These are phyloP conservation scores for Gentiana straminea DNA, from an alignment of 257 asterid species.

Conservation along the genomic window DNA sequence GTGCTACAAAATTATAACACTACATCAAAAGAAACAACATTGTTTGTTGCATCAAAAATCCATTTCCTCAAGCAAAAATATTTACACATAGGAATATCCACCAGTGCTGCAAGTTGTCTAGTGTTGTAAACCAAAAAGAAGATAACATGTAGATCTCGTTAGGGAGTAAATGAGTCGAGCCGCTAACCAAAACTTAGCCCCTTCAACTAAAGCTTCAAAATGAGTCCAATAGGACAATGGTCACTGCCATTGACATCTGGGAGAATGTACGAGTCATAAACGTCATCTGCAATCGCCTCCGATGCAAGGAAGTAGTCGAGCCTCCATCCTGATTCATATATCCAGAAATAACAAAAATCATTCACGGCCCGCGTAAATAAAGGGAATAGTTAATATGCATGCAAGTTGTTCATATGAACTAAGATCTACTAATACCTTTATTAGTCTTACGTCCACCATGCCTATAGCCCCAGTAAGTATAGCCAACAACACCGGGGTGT, in stretches of 20 bases:
- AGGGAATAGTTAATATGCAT: too few species aligned
- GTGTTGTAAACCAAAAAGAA: too few species aligned
- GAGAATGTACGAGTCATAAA: slow-evolving; percentile 76
- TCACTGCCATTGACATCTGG: slow-evolving; percentile 89
- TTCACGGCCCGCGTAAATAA: too few species aligned
- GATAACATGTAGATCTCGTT: too few species aligned
- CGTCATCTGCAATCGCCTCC: slow-evolving; percentile 51
- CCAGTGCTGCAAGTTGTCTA: too few species aligned
- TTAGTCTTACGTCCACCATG: slow-evolving; percentile 80
- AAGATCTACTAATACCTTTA: slow-evolving; percentile 35
- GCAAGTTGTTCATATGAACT: neutral
- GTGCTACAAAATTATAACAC: too few species aligned
- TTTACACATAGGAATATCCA: too few species aligned
- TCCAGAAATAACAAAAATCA: neutral
- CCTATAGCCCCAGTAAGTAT: slow-evolving; percentile 95
- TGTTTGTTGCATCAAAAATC: too few species aligned
- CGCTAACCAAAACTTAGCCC: too few species aligned
- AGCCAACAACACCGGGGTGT: slow-evolving; percentile 83
- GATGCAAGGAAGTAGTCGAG: slow-evolving; percentile 91
- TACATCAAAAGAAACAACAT: too few species aligned
- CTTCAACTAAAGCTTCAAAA: slow-evolving; percentile 46
- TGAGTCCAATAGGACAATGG: slow-evolving; percentile 81
- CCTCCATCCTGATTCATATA: slow-evolving; percentile 62
- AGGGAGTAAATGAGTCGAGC: too few species aligned
- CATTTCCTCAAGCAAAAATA: too few species aligned